These are phyloP conservation scores for Paecilomyces niveus DNA, from an alignment of 2,329 filamentous ascomycete genomes.

Conservation along the genomic window DNA sequence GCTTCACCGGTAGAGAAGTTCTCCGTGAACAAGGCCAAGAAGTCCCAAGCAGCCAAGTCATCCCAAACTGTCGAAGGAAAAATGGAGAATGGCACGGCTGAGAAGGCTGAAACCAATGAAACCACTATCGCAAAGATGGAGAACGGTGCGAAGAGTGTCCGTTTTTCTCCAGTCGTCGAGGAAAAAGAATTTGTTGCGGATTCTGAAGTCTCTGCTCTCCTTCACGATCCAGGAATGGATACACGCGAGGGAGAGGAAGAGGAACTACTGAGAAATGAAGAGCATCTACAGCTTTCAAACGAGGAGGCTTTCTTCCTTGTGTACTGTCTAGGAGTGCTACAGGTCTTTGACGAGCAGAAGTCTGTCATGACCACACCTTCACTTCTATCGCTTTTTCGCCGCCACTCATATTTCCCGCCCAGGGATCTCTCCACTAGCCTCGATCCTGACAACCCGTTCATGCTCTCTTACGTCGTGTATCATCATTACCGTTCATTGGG, in stretches of 20 bases:
- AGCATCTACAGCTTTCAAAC: slow-evolving; percentile 84
- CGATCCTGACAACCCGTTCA: slow-evolving; percentile 72
- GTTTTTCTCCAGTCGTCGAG: slow-evolving; percentile 62
- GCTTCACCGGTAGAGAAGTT: slow-evolving; percentile 21
- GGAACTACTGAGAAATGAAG: slow-evolving; percentile 46
- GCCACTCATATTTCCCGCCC: slow-evolving; percentile 62
- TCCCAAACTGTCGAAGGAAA: slow-evolving; percentile 12
- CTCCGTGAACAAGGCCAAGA: slow-evolving; percentile 26
- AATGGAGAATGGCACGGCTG: slow-evolving; percentile 1
- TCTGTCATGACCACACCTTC: slow-evolving; percentile 45
- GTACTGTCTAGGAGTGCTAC: slow-evolving; percentile 70
- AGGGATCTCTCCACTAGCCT: slow-evolving; percentile 38
- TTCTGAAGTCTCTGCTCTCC: slow-evolving; percentile 8
- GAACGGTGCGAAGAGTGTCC: slow-evolving; percentile 52
- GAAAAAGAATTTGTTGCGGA: slow-evolving; percentile 51
- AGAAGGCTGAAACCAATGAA: background rate
- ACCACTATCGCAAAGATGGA: slow-evolving; percentile 7
- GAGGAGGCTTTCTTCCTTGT: slow-evolving; percentile 89
- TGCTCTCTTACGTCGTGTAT: slow-evolving; percentile 82
- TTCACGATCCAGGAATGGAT: slow-evolving; percentile 8
- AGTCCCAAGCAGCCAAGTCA: slow-evolving; percentile 19
- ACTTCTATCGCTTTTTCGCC: slow-evolving; percentile 62
- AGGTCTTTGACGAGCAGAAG: slow-evolving; percentile 42
- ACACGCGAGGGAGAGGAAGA: slow-evolving; percentile 17
- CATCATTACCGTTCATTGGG: slow-evolving; percentile 94